phyloP scores from a whole-genome alignment of 352 stramenopile species.

The Phytophthora syringae region DNA sequence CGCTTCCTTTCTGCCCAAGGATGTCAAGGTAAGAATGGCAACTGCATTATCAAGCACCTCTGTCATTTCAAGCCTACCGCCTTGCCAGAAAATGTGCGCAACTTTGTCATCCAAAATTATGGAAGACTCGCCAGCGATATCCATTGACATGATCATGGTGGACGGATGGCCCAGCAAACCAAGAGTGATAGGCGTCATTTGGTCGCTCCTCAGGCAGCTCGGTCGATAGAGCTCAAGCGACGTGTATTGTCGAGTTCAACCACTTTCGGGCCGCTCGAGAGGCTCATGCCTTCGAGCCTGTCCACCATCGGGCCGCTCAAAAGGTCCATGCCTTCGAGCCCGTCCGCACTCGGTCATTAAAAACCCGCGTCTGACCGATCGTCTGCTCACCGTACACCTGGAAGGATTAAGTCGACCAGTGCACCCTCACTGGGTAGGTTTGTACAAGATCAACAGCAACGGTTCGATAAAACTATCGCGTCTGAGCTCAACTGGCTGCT shows the following conservation, averaged over 20 bases:
- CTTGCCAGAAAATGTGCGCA: not conserved
- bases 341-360: too few species aligned
- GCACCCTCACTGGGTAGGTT: too few species aligned
- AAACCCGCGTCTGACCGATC: too few species aligned
- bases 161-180: too few species aligned
- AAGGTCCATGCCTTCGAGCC: not conserved
- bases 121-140: too few species aligned
- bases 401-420: too few species aligned
- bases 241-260: not conserved
- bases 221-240: too few species aligned
- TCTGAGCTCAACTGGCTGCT: too few species aligned
- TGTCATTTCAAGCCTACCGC: not conserved
- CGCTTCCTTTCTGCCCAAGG: constrained; percentile 3
- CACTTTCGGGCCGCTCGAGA: not conserved
- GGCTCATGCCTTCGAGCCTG: not conserved
- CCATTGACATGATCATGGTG: too few species aligned
- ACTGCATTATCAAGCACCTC: not conserved
- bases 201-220: not conserved
- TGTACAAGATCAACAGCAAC: too few species aligned
- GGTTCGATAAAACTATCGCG: too few species aligned
- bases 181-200: not conserved
- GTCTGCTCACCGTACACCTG: too few species aligned
- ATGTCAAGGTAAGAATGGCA: not conserved
- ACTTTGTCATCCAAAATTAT: not conserved
- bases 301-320: not conserved